These are phyloP conservation scores for Yamadazyma phyllophila DNA, from an alignment of 805 yeast species.

Conservation along the genomic window DNA sequence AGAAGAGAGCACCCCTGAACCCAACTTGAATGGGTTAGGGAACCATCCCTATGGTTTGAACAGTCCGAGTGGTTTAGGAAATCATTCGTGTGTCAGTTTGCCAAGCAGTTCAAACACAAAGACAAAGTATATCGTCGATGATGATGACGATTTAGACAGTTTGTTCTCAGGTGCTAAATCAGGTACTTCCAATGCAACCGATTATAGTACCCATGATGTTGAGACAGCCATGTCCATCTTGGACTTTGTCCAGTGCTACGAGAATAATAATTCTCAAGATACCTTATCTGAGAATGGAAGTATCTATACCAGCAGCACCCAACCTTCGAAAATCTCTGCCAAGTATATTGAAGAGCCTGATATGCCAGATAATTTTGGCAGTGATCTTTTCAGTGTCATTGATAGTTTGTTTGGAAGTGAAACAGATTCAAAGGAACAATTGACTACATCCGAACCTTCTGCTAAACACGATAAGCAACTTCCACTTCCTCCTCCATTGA, in stretches of 20 bases:
- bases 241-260: slow-evolving; percentile 10
- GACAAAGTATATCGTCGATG: slow-evolving; percentile 9
- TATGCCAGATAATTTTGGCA: background rate
- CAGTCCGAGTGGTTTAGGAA: background rate
- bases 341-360: slow-evolving; percentile 8
- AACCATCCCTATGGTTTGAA: no score
- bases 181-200: slow-evolving; percentile 2
- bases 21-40: no score
- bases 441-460: background rate
- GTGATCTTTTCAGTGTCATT: slow-evolving; percentile 5
- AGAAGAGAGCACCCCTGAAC: background rate
- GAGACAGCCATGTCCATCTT: slow-evolving; percentile 8
- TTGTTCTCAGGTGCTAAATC: slow-evolving; percentile 8
- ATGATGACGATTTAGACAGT: slow-evolving; percentile 10
- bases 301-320: slow-evolving; percentile 4
- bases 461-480: background rate
- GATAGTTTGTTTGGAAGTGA: slow-evolving; percentile 7
- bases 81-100: background rate
- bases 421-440: background rate
- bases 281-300: background rate
- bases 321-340: slow-evolving; percentile 3
- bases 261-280: slow-evolving; percentile 1
- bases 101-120: background rate
- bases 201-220: slow-evolving; percentile 2
- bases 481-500: slow-evolving; percentile 3